Base-by-base conservation (phyloP, 1,284 basidiomycete species). In the Leccinum griseonigrum region DNA sequence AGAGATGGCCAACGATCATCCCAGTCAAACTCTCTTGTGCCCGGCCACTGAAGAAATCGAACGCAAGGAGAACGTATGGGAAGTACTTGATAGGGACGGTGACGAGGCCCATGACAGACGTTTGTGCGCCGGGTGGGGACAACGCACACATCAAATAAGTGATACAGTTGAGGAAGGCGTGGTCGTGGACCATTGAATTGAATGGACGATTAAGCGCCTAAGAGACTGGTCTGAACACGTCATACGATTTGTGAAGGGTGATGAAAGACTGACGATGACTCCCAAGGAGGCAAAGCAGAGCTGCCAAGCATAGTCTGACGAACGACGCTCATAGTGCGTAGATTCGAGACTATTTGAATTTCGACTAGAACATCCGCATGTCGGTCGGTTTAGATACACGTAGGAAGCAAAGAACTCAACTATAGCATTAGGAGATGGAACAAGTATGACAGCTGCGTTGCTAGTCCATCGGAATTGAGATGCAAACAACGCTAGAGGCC, bases 351-450 rank as follows among this genome's bases (percentile, higher is more conserved):
- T 79, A 63, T 85, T 78, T 13, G 85, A 79, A 59, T 84, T 86
- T 60, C 85, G 87, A 70, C 91, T 92, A 50, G 50, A 10, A 22
- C 6, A 22, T 4, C 38, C n/a, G 3, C 43, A 14, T 36, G 57
- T 59, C 60, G 43, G 60, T 9, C 28, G 26, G 16, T 26, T 29
- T 3, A 50, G 28, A 58, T 16, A 9, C 36, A 22, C 13, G 51
- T 28, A 38, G 14, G 36, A 50, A 28, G 50, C 55, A 9, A 54
- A 3, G 32, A 38, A 77, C 85, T 62, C 69, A 92, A 70, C 91
- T 92, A 94, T 53, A 94, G 77, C 88, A 92, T 91, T 13, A 85
- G 70, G 50, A 93, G 70, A 63, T 92, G 87, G 69, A 94, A 93
- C 9, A 94, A 74, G 66, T 86, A 90, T 59, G 77, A 77, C 40